phyloP scores from a whole-genome alignment of 1,284 basidiomycete genomes.

The Cutaneotrichosporon cavernicola region DNA sequence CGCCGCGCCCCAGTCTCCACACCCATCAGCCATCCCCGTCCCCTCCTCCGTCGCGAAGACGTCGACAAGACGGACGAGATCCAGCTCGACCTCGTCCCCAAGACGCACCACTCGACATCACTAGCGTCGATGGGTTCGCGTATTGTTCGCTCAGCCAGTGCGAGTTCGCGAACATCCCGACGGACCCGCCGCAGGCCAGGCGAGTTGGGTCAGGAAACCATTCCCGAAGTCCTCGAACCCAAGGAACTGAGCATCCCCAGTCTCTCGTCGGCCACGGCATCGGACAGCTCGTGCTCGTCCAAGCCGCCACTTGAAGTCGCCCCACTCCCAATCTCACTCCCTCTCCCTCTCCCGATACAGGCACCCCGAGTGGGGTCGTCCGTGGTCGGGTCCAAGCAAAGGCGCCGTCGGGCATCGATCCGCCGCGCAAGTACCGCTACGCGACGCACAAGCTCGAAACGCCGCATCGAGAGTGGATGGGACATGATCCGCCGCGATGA shows the following conservation, averaged over 20 bases:
- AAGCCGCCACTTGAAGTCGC: background rate
- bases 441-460: background rate
- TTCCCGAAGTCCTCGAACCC: background rate
- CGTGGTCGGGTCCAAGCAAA: background rate
- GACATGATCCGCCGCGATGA: conserved; percentile 4
- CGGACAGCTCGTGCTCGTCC: background rate
- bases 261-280: background rate
- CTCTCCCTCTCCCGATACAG: no score
- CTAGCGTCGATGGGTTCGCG: background rate
- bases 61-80: background rate
- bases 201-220: background rate
- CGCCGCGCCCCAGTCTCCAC: background rate
- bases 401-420: background rate
- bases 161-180: background rate
- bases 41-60: conserved; percentile 1
- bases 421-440: background rate
- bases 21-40: conserved; percentile 9
- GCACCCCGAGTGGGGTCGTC: no score
- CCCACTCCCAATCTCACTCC: no score
- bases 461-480: conserved; percentile 6
- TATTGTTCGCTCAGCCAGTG: background rate
- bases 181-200: background rate
- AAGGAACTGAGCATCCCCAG: background rate
- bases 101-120: background rate
- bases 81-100: background rate